Conservation (phyloP, 139 green algal genomes). For the Closterium sp. region DNA sequence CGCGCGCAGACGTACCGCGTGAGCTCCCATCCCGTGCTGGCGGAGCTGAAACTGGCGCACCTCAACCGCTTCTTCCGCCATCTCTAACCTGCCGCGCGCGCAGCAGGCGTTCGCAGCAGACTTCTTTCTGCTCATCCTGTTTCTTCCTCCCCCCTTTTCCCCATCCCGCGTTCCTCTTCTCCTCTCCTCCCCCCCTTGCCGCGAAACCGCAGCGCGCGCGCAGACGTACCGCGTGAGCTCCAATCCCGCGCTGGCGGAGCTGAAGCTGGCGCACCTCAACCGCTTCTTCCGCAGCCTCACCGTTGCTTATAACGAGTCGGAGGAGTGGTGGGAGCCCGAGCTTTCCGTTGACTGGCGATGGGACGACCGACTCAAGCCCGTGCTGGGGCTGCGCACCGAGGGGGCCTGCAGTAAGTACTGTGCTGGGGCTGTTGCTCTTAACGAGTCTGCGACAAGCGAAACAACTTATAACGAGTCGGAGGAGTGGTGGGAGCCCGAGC, state of each 20-base stretch:
- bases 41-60: too few species aligned
- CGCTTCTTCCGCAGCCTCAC: background rate
- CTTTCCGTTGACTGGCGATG: background rate
- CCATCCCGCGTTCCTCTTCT: too few species aligned
- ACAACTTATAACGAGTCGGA: background rate
- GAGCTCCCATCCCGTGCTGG: too few species aligned
- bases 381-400: background rate
- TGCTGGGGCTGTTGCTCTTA: background rate
- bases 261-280: background rate
- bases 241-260: background rate
- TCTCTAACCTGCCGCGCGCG: too few species aligned
- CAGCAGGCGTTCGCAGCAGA: too few species aligned
- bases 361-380: background rate
- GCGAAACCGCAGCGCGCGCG: background rate
- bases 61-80: too few species aligned
- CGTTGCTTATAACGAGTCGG: background rate
- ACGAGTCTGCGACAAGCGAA: background rate
- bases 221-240: background rate
- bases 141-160: background rate
- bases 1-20: too few species aligned
- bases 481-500: background rate
- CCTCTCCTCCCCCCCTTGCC: too few species aligned
- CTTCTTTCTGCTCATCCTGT: too few species aligned
- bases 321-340: background rate
- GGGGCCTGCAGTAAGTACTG: background rate